Conservation (phyloP, 306 rosid genomes). For the Cucurbita ficifolia region DNA sequence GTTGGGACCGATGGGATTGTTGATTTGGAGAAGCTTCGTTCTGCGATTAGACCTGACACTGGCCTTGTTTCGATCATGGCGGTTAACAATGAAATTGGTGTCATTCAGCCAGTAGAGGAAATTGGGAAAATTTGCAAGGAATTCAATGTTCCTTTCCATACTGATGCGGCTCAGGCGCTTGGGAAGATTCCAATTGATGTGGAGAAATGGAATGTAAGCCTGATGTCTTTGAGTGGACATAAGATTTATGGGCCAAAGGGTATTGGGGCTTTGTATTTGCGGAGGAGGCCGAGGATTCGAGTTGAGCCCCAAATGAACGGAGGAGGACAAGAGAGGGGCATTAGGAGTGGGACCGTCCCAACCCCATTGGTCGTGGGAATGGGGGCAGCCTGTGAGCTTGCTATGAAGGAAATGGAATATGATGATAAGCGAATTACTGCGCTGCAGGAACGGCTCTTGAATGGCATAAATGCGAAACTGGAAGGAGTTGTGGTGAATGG, state of each 20-base stretch:
- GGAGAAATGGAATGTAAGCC: conserved; percentile 69
- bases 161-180: conserved; percentile 92
- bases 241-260: conserved; percentile 84
- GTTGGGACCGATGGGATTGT: conserved; percentile 62
- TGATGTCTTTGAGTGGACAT: conserved; percentile 91
- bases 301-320: conserved; percentile 99
- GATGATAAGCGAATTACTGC: conserved; percentile 47
- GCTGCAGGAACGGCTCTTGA: conserved; percentile 49
- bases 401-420: conserved; percentile 71
- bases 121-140: conserved; percentile 76
- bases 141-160: conserved; percentile 59
- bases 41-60: conserved; percentile 62
- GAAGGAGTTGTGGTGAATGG: conserved; percentile 93
- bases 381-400: conserved; percentile 81
- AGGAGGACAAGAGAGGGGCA: conserved; percentile 93
- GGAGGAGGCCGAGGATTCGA: conserved; percentile 84
- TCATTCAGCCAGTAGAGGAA: conserved; percentile 74
- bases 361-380: conserved; percentile 78
- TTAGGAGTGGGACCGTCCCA: conserved; percentile 84
- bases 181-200: conserved; percentile 76
- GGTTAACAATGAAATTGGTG: conserved; percentile 93
- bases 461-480: conserved; percentile 42
- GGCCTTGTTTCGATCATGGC: conserved; percentile 83
- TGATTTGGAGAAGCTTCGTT: conserved; percentile 48
- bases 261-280: conserved; percentile 65